These are phyloP conservation scores for Ambrosiella beaveri DNA, from an alignment of 2,329 filamentous ascomycete genomes.

Conservation along the genomic window DNA sequence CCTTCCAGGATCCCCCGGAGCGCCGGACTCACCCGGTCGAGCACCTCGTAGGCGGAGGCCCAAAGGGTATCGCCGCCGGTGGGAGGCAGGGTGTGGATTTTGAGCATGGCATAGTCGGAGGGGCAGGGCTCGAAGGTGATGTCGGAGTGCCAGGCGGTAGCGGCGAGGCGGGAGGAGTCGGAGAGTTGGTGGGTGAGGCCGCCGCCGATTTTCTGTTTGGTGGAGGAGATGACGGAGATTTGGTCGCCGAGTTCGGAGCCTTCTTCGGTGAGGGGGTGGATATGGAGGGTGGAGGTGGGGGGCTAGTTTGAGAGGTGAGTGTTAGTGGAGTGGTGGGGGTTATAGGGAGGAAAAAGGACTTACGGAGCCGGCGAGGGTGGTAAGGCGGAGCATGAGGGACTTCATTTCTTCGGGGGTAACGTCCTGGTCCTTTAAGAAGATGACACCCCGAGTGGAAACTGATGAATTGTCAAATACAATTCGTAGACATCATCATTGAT, in stretches of 20 bases:
- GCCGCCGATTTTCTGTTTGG: conserved; percentile 37
- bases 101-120: conserved; percentile 43
- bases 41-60: conserved; percentile 45
- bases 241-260: conserved; percentile 37
- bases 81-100: conserved; percentile 36
- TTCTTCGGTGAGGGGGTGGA: conserved; percentile 40
- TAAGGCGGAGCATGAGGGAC: conserved; percentile 38
- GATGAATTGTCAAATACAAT: neutral
- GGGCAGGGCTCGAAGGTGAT: conserved; percentile 44
- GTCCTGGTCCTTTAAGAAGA: conserved; percentile 46
- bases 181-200: conserved; percentile 33
- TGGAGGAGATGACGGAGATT: conserved; percentile 37
- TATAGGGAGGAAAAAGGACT: neutral
- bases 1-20: conserved; percentile 35
- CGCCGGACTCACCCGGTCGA: conserved; percentile 34
- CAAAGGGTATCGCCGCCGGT: conserved; percentile 45
- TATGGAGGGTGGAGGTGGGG: conserved; percentile 37
- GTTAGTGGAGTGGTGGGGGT: neutral
- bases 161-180: conserved; percentile 30
- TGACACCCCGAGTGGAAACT: conserved; percentile 47
- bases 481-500: neutral
- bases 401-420: conserved; percentile 43
- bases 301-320: conserved; percentile 25
- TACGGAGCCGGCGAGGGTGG: conserved; percentile 33
- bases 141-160: conserved; percentile 28